Conservation (phyloP, 2,329 filamentous ascomycete species). For the Diaporthe helianthi region DNA sequence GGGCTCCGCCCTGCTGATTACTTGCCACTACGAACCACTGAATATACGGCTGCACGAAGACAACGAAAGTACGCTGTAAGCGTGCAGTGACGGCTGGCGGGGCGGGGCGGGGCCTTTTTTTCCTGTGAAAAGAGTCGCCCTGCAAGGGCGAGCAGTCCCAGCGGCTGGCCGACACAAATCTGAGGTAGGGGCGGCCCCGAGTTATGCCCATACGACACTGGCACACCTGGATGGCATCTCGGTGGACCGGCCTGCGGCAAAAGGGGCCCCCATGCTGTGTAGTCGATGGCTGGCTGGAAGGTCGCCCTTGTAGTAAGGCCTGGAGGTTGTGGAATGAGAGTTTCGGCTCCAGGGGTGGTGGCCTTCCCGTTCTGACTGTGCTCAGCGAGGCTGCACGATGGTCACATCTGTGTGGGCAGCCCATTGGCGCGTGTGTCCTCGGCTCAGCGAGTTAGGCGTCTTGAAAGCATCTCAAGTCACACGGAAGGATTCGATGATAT, state of each 20-base stretch:
- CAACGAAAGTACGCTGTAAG: background rate
- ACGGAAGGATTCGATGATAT: conserved; percentile 33
- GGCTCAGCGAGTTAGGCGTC: background rate
- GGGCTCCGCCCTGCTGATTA: conserved; percentile 17
- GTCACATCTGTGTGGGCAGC: conserved; percentile 24
- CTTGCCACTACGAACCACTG: background rate
- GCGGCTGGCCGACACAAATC: background rate
- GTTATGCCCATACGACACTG: background rate
- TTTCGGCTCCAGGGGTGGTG: conserved; percentile 11
- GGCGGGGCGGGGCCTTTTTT: background rate
- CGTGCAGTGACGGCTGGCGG: background rate
- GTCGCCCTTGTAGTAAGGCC: conserved; percentile 18
- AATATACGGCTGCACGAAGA: background rate
- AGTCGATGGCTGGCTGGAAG: conserved; percentile 11
- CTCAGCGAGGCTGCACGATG: conserved; percentile 30
- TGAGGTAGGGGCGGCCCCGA: background rate
- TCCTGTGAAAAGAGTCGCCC: background rate
- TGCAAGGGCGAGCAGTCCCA: conserved; percentile 8
- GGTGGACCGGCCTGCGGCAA: conserved; percentile 4
- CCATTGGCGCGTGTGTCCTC: conserved; percentile 21
- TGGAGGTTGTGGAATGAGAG: conserved; percentile 10
- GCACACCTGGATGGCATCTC: background rate
- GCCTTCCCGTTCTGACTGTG: conserved; percentile 20
- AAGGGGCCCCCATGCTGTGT: background rate
- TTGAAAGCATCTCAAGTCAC: conserved; percentile 29